These are phyloP conservation scores for Penicillium goetzii DNA, from an alignment of 495 filamentous ascomycete species.

Conservation along the genomic window DNA sequence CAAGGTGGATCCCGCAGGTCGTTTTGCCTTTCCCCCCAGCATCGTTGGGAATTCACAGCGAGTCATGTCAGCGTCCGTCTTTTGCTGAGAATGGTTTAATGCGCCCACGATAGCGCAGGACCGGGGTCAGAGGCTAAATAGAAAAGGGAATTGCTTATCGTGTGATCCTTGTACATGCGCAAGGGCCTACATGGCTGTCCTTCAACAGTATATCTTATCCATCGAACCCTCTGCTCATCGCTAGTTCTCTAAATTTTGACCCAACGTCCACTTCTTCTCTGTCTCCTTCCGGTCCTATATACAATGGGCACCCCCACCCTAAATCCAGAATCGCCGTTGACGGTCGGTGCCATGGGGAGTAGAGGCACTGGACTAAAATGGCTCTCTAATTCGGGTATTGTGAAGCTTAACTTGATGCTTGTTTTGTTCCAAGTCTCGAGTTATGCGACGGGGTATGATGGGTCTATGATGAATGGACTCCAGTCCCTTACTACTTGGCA, in stretches of 20 bases:
- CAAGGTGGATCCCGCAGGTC: too few species aligned
- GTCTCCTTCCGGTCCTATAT: background rate
- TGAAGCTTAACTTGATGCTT: conserved; percentile 27
- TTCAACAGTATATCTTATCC: background rate
- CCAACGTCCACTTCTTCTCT: background rate
- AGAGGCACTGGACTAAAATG: conserved; percentile 10
- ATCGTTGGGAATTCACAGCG: background rate
- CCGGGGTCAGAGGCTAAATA: background rate
- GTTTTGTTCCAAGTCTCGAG: conserved; percentile 25
- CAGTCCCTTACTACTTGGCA: conserved; percentile 21
- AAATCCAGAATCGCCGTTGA: conserved; percentile 18
- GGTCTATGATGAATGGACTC: conserved; percentile 24
- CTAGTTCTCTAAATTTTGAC: background rate
- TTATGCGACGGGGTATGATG: conserved; percentile 28
- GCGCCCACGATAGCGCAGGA: background rate
- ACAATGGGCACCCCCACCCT: background rate
- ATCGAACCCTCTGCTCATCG: background rate
- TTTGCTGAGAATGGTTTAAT: background rate
- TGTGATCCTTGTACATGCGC: background rate
- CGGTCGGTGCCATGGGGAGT: conserved; percentile 13
- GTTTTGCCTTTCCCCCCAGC: too few species aligned
- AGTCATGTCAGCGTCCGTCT: background rate
- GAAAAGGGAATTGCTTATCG: background rate
- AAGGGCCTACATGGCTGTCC: background rate
- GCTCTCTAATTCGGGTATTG: conserved; percentile 22